Conservation (phyloP, 306 rosid genomes). For the Begonia peltatifolia region DNA sequence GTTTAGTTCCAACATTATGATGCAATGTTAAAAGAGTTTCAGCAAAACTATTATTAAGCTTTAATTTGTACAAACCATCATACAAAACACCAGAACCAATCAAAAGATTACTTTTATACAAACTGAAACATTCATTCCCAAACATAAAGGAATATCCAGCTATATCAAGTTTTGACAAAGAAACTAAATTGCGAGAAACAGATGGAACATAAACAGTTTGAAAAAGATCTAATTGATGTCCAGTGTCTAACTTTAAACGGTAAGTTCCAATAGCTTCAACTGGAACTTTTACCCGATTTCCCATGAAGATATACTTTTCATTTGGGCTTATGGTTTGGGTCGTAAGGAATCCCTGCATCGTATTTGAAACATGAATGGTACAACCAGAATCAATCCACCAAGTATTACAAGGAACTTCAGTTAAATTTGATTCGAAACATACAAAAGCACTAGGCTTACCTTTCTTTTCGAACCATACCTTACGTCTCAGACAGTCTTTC, state of each 20-base stretch:
- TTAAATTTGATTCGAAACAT: too few relatives aligned
- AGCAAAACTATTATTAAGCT: neutral
- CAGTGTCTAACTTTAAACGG: neutral
- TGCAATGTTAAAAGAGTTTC: neutral
- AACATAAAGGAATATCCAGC: neutral
- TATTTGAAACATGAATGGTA: neutral
- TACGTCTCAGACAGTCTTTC: too few relatives aligned
- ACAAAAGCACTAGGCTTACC: neutral
- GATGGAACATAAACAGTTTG: neutral
- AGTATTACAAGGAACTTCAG: too few relatives aligned
- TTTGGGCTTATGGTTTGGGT: neutral
- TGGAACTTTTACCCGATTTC: neutral
- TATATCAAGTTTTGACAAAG: neutral
- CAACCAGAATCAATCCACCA: neutral
- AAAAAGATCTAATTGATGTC: neutral
- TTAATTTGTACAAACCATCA: neutral
- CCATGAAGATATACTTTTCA: neutral
- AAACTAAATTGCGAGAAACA: neutral
- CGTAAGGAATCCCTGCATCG: neutral
- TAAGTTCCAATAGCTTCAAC: neutral
- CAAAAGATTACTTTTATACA: neutral
- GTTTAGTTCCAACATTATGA: constrained; percentile 1
- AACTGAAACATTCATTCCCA: neutral
- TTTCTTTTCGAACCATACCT: neutral
- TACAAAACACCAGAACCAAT: neutral